A percentile compares a stretch with the other conserved stretches of the same genome.
Conservation (phyloP, 2,329 filamentous ascomycete genomes). For the Helotiales sp. region DNA sequence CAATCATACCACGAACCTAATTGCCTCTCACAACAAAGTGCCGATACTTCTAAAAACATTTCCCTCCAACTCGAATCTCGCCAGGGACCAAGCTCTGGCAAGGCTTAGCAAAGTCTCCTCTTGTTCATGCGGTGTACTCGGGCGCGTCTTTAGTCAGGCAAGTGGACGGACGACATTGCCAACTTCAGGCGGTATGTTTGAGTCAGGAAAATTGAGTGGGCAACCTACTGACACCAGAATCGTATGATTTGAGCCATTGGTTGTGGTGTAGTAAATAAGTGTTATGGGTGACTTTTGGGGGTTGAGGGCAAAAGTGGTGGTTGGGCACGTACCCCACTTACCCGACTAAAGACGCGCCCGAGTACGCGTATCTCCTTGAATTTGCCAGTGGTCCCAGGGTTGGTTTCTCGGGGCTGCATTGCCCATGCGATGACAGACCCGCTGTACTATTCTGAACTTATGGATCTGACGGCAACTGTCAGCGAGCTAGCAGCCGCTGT, state of each 20-base stretch:
- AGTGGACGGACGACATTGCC: too few relatives aligned
- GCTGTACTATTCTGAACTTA: neutral
- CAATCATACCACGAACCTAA: neutral
- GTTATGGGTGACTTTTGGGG: too few relatives aligned
- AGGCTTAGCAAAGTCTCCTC: neutral
- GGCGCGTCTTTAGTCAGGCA: too few relatives aligned
- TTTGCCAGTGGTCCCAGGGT: neutral
- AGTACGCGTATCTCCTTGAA: slow-evolving; percentile 8
- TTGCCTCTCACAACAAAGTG: neutral
- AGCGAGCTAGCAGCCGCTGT: slow-evolving; percentile 2
- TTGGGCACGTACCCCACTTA: too few relatives aligned
- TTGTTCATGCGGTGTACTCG: too few relatives aligned
- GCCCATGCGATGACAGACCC: neutral
- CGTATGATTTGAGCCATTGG: too few relatives aligned
- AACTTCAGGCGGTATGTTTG: too few relatives aligned
- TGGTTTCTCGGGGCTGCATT: neutral
- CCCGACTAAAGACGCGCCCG: too few relatives aligned
- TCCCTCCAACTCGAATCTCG: neutral
- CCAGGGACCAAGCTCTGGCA: neutral
- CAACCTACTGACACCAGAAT: too few relatives aligned
- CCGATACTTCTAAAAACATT: slow-evolving; percentile 1
- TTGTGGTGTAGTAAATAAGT: too few relatives aligned
- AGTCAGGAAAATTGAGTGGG: too few relatives aligned
- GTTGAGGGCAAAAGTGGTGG: too few relatives aligned
- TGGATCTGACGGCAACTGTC: slow-evolving; percentile 3